These are phyloP conservation scores for Acacia acuminata DNA, from an alignment of 306 rosid species.

Conservation along the genomic window DNA sequence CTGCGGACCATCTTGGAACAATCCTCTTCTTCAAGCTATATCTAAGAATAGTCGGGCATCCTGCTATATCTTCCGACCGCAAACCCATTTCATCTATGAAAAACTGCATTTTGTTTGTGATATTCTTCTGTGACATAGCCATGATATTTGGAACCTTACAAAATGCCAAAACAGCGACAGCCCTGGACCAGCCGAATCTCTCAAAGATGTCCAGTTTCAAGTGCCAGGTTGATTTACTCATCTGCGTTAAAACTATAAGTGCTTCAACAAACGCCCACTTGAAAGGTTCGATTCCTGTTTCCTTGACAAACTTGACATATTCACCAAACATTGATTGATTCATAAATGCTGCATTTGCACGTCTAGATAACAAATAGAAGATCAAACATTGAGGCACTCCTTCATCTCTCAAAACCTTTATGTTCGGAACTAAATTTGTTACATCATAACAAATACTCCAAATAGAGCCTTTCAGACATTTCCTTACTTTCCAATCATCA, in stretches of 20 bases:
- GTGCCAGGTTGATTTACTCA: background rate
- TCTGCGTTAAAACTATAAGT: background rate
- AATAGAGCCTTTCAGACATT: background rate
- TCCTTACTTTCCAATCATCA: background rate
- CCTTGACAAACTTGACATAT: too few species aligned
- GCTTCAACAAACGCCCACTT: too few species aligned
- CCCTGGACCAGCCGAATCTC: constrained; percentile 34
- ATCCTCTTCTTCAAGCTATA: too few species aligned
- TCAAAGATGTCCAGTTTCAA: background rate
- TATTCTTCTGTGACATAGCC: background rate
- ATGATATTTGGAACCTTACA: constrained; percentile 18
- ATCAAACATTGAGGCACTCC: background rate
- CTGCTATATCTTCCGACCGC: too few species aligned
- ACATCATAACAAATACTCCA: background rate
- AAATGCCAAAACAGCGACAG: constrained; percentile 25
- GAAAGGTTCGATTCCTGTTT: too few species aligned
- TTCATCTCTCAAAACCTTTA: background rate
- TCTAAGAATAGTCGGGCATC: too few species aligned
- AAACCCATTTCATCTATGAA: too few species aligned
- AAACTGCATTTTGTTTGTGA: background rate
- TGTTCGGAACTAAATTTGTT: background rate
- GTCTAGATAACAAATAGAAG: background rate
- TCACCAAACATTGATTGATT: background rate
- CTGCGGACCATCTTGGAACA: too few species aligned
- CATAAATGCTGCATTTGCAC: background rate